Evolutionary conservation across 148 eudicot species (phyloP).

Genomic region (Amaranthus cruentus): DNA sequence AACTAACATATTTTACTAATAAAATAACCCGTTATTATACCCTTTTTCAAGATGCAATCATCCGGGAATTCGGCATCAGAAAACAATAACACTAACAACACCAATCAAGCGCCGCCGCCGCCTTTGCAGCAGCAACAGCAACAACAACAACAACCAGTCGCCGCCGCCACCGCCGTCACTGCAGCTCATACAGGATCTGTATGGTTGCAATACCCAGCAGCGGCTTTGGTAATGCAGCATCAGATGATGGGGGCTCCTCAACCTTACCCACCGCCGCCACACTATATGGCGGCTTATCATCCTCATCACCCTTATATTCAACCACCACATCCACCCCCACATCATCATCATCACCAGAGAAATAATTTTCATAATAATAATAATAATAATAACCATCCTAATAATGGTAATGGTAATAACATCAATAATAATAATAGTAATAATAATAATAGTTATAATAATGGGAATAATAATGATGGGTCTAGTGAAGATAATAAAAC

Average conservation of each 20-base stretch:
- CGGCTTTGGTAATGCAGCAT: constrained; percentile 94
- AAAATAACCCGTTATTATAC: background rate
- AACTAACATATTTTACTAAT: background rate
- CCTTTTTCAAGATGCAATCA: constrained; percentile 29
- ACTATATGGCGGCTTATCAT: constrained; percentile 61
- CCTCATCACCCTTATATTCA: constrained; percentile 45
- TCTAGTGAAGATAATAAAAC: constrained; percentile 70
- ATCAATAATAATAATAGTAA: constrained; percentile 11
- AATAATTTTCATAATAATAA: constrained; percentile 15
- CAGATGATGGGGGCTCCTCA: constrained; percentile 62
- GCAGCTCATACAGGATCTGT: constrained; percentile 21
- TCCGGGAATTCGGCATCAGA: constrained; percentile 5
- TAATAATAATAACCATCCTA: background rate
- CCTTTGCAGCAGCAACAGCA: constrained; percentile 16
- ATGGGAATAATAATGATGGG: constrained; percentile 26
- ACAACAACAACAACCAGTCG: constrained; percentile 15
- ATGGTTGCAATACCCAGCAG: constrained; percentile 79
- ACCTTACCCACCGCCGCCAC: constrained; percentile 68
- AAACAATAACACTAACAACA: background rate
- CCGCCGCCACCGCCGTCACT: constrained; percentile 6
- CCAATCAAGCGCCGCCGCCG: background rate
- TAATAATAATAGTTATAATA: background rate
- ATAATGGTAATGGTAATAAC: constrained; percentile 38
- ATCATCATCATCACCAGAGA: constrained; percentile 27
- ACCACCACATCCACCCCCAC: constrained; percentile 33